Percentiles rank a stretch among this genome's conserved stretches.
Evolutionary conservation across 768 basidiomycete genomes (phyloP).

Genomic region (Tulasnella sp.): DNA sequence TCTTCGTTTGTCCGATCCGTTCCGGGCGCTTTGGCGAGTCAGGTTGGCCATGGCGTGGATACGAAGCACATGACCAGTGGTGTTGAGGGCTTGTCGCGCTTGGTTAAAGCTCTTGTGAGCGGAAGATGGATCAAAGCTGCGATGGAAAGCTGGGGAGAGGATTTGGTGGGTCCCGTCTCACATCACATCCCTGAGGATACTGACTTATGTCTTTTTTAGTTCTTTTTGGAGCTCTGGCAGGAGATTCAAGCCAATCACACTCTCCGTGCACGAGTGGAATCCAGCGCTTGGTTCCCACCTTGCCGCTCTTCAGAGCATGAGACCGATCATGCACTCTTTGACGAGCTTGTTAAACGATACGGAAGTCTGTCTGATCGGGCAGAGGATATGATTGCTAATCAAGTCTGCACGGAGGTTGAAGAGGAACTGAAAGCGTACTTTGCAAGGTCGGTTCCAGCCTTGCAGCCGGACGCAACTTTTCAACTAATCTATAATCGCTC

Average conservation of each 20-base stretch:
- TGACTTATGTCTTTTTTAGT: constrained; percentile 37
- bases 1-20: constrained; percentile 82
- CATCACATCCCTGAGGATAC: neutral
- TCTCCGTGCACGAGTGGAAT: constrained; percentile 44
- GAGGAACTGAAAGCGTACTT: constrained; percentile 62
- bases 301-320: constrained; percentile 26
- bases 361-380: constrained; percentile 49
- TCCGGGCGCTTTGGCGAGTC: constrained; percentile 70
- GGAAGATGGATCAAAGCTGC: constrained; percentile 58
- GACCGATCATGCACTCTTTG: constrained; percentile 60
- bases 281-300: constrained; percentile 39
- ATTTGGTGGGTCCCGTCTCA: constrained; percentile 46
- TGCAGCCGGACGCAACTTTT: constrained; percentile 27
- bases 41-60: constrained; percentile 43
- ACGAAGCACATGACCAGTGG: constrained; percentile 64
- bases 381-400: constrained; percentile 79
- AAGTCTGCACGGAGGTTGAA: constrained; percentile 75
- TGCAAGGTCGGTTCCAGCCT: constrained; percentile 37
- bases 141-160: constrained; percentile 81
- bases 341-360: constrained; percentile 59
- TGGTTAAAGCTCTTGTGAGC: constrained; percentile 80
- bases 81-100: constrained; percentile 65
- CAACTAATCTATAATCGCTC: constrained; percentile 20
- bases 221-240: constrained; percentile 83
- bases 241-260: constrained; percentile 55